These are phyloP conservation scores for Clitopilus passeckerianus DNA, from an alignment of 768 basidiomycete species.

Conservation along the genomic window DNA sequence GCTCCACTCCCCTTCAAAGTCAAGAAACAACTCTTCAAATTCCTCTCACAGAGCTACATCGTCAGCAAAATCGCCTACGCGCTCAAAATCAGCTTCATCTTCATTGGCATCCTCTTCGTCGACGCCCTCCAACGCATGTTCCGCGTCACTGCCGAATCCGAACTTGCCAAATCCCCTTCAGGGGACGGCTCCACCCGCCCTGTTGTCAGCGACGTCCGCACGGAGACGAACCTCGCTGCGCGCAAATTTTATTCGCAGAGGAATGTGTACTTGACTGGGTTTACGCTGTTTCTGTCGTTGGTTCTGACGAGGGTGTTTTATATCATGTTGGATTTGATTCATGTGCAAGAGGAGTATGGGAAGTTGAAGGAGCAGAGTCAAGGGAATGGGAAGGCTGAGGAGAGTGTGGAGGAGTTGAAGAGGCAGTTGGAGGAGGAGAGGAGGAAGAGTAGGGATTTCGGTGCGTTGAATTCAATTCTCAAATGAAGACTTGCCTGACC, in stretches of 20 bases:
- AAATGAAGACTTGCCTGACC: background rate
- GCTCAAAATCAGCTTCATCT: slow-evolving; percentile 95
- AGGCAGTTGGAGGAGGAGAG: slow-evolving; percentile 55
- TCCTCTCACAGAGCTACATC: slow-evolving; percentile 61
- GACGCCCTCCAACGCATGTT: slow-evolving; percentile 95
- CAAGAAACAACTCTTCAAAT: slow-evolving; percentile 66
- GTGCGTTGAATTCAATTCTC: no score
- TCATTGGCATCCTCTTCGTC: slow-evolving; percentile 76
- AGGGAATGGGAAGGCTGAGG: slow-evolving; percentile 31
- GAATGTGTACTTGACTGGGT: slow-evolving; percentile 90
- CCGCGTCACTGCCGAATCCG: slow-evolving; percentile 67
- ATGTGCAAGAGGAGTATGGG: slow-evolving; percentile 83
- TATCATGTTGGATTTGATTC: slow-evolving; percentile 87
- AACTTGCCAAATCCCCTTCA: slow-evolving; percentile 49
- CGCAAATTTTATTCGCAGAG: slow-evolving; percentile 94
- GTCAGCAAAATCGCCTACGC: slow-evolving; percentile 87
- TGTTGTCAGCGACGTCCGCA: slow-evolving; percentile 57
- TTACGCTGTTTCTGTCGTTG: slow-evolving; percentile 93
- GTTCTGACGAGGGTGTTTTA: slow-evolving; percentile 91
- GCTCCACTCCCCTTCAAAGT: slow-evolving; percentile 77
- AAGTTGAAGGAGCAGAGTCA: slow-evolving; percentile 65
- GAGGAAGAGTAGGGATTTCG: slow-evolving; percentile 60
- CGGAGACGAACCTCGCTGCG: slow-evolving; percentile 86
- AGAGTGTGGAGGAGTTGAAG: slow-evolving; percentile 66
- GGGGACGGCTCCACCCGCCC: slow-evolving; percentile 22